Evolutionary conservation across 495 filamentous ascomycete genomes (phyloP).

Genomic region (Penicillium cinerascens): DNA sequence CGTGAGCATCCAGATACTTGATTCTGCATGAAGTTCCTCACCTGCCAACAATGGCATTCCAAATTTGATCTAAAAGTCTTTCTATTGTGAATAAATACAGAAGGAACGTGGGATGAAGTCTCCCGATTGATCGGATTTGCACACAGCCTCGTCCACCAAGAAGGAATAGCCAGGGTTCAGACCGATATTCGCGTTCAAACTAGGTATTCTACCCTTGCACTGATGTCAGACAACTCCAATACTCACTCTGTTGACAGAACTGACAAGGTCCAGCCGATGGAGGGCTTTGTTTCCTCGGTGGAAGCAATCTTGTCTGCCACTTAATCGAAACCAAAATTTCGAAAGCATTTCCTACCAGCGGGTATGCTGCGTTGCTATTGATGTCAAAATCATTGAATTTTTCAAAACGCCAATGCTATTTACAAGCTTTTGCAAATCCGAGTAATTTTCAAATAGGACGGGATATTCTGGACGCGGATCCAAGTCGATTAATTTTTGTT

Average conservation of each 20-base stretch:
- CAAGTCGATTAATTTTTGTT: too few species aligned
- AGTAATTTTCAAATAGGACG: too few species aligned
- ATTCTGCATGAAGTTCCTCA: neutral
- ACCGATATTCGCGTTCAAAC: conserved; percentile 77
- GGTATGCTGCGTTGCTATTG: neutral
- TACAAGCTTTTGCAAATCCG: too few species aligned
- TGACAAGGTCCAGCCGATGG: conserved; percentile 27
- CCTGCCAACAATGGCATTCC: neutral
- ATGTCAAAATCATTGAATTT: neutral
- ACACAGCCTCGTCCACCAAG: conserved; percentile 71
- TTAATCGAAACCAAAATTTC: neutral
- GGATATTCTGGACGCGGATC: too few species aligned
- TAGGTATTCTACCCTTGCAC: conserved; percentile 44
- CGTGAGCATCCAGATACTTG: neutral
- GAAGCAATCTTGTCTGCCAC: conserved; percentile 13
- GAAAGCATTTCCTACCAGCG: neutral
- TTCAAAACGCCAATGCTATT: too few species aligned
- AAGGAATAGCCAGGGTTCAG: conserved; percentile 71
- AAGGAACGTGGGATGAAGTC: conserved; percentile 81
- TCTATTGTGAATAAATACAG: conserved; percentile 34
- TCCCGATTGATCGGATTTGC: conserved; percentile 76
- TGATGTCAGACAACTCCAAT: neutral
- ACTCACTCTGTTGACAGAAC: conserved; percentile 12
- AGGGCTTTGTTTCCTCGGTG: conserved; percentile 17
- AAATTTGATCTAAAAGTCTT: neutral